These are phyloP conservation scores for Fusarium domesticum DNA, from an alignment of 2,329 filamentous ascomycete species.

Conservation along the genomic window DNA sequence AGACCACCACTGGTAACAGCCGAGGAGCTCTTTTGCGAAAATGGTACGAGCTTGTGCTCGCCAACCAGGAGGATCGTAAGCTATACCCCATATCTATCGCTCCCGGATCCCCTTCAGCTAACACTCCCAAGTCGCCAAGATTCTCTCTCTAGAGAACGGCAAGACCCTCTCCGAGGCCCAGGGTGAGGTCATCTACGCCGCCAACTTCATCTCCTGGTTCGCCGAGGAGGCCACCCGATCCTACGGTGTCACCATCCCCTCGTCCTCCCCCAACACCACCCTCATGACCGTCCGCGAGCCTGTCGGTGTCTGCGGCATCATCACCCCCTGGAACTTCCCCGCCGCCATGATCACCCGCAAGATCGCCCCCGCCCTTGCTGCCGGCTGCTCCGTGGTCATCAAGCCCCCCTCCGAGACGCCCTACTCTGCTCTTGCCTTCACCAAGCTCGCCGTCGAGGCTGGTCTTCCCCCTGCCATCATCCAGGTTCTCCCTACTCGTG, in stretches of 20 bases:
- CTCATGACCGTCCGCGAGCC: constrained; percentile 64
- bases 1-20: constrained; percentile 27
- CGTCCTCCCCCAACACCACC: constrained; percentile 60
- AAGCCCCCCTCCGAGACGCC: constrained; percentile 74
- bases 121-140: constrained; percentile 31
- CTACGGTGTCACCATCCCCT: constrained; percentile 58
- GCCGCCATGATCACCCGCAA: constrained; percentile 38
- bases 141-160: constrained; percentile 50
- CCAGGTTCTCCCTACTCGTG: constrained; percentile 30
- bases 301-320: constrained; percentile 41
- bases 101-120: not conserved
- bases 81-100: not conserved
- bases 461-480: constrained; percentile 57
- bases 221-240: constrained; percentile 47
- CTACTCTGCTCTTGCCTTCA: constrained; percentile 67
- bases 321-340: constrained; percentile 41
- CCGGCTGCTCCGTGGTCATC: constrained; percentile 71
- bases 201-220: constrained; percentile 56
- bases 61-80: constrained; percentile 29
- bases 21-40: constrained; percentile 29
- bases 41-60: constrained; percentile 29
- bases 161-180: constrained; percentile 54
- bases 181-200: constrained; percentile 54
- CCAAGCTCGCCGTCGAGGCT: constrained; percentile 65
- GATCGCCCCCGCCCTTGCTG: constrained; percentile 59